phyloP scores from a whole-genome alignment of 2,329 filamentous ascomycete genomes.

The Beauveria scarabaeidicola region DNA sequence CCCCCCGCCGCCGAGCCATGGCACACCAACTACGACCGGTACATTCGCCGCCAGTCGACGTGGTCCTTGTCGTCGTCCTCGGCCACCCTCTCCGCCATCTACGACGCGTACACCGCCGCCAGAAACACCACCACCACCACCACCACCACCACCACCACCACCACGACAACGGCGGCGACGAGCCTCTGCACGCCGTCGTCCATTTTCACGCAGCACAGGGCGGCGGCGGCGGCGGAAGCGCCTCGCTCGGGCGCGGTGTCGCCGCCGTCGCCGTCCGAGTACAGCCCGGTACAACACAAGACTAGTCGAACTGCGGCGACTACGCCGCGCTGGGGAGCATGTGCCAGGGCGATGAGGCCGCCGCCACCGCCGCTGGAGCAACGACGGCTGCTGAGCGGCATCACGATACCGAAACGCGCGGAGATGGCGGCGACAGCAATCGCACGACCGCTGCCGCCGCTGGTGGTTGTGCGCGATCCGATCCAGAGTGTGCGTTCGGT shows the following conservation, averaged over 20 bases:
- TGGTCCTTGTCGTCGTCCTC: background rate
- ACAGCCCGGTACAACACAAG: background rate
- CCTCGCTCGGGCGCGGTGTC: background rate
- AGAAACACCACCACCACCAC: too few relatives aligned
- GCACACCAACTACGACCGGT: background rate
- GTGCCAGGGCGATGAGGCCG: background rate
- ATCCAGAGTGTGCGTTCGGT: background rate
- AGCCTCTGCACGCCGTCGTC: background rate
- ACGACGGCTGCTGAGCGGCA: background rate
- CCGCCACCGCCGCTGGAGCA: background rate
- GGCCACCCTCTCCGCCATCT: background rate
- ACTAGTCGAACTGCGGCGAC: background rate
- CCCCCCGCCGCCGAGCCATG: background rate
- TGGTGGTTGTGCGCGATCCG: too few relatives aligned
- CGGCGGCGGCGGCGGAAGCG: background rate
- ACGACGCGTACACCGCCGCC: background rate
- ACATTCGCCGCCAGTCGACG: background rate
- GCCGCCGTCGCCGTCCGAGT: background rate
- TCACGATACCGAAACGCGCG: background rate
- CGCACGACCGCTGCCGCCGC: too few relatives aligned
- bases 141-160: too few relatives aligned
- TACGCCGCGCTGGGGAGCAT: background rate
- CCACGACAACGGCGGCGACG: background rate
- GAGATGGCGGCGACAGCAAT: background rate
- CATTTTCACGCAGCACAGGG: background rate